phyloP scores from a whole-genome alignment of 2,329 filamentous ascomycete genomes.

The Fusarium keratoplasticum region DNA sequence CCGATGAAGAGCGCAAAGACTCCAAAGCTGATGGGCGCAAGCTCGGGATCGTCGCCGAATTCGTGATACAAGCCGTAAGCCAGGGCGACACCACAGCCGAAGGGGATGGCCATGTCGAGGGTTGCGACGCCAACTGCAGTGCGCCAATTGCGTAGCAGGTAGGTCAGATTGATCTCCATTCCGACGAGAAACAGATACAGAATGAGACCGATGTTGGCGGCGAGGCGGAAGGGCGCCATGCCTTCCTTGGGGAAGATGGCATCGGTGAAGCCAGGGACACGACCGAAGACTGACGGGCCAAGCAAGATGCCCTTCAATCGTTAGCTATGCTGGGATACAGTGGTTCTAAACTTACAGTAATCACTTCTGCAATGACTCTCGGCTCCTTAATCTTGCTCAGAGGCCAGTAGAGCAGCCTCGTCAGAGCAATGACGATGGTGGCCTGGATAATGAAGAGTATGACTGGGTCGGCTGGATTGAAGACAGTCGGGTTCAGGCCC shows the following conservation, averaged over 20 bases:
- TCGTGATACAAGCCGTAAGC: constrained; percentile 83
- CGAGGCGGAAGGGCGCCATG: constrained; percentile 79
- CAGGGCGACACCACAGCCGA: constrained; percentile 82
- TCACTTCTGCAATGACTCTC: constrained; percentile 84
- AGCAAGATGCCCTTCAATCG: constrained; percentile 72
- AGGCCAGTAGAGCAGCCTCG: constrained; percentile 72
- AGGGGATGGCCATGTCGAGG: constrained; percentile 83
- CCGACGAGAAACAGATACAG: constrained; percentile 92
- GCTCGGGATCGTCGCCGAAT: constrained; percentile 64
- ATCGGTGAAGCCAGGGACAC: constrained; percentile 79
- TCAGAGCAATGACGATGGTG: constrained; percentile 23
- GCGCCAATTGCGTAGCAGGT: constrained; percentile 79
- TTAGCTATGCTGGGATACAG: background rate
- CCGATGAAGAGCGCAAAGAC: constrained; percentile 80
- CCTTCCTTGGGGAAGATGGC: constrained; percentile 81
- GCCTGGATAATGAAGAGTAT: constrained; percentile 31
- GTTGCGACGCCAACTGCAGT: constrained; percentile 82
- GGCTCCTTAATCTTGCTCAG: constrained; percentile 81
- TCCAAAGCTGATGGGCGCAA: constrained; percentile 58
- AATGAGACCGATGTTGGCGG: constrained; percentile 84
- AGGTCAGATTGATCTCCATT: constrained; percentile 81
- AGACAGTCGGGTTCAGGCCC: constrained; percentile 23
- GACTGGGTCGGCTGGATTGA: constrained; percentile 23
- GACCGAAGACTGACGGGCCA: constrained; percentile 87
- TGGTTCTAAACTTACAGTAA: constrained; percentile 58